phyloP scores from a whole-genome alignment of 2,329 filamentous ascomycete species.

The Pyricularia sp. region DNA sequence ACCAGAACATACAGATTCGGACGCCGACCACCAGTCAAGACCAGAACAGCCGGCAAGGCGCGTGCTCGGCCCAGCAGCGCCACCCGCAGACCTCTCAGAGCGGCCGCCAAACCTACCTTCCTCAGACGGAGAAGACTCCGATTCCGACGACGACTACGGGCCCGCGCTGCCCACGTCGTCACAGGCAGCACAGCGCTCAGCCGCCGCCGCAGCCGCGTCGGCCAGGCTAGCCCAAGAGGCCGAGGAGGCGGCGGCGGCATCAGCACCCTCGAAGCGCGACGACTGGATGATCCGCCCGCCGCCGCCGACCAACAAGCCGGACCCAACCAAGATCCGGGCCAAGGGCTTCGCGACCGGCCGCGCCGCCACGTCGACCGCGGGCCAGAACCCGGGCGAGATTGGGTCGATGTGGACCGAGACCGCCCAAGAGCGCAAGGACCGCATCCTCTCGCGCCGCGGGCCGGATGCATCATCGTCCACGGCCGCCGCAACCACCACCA shows the following conservation, averaged over 20 bases:
- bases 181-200: slow-evolving; percentile 23
- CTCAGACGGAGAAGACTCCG: slow-evolving; percentile 23
- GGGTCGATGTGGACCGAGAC: slow-evolving; percentile 85
- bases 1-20: neutral
- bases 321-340: slow-evolving; percentile 74
- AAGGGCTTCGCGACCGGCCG: slow-evolving; percentile 70
- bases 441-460: slow-evolving; percentile 32
- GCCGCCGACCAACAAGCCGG: slow-evolving; percentile 44
- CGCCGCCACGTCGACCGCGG: slow-evolving; percentile 25
- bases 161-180: slow-evolving; percentile 44
- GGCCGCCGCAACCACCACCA: slow-evolving; percentile 31
- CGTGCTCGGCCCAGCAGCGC: slow-evolving; percentile 18
- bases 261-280: slow-evolving; percentile 56
- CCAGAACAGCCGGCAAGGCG: neutral
- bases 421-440: slow-evolving; percentile 74
- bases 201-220: slow-evolving; percentile 20
- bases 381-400: slow-evolving; percentile 25
- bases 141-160: slow-evolving; percentile 45
- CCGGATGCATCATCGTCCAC: slow-evolving; percentile 45
- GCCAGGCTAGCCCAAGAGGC: slow-evolving; percentile 5
- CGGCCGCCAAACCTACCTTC: neutral
- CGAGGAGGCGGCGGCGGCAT: slow-evolving; percentile 17
- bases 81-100: slow-evolving; percentile 7
- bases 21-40: slow-evolving; percentile 15
- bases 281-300: slow-evolving; percentile 72